Percentiles rank a stretch among this genome's conserved stretches.
Conservation (phyloP, 805 yeast species). For the Candida ficus region DNA sequence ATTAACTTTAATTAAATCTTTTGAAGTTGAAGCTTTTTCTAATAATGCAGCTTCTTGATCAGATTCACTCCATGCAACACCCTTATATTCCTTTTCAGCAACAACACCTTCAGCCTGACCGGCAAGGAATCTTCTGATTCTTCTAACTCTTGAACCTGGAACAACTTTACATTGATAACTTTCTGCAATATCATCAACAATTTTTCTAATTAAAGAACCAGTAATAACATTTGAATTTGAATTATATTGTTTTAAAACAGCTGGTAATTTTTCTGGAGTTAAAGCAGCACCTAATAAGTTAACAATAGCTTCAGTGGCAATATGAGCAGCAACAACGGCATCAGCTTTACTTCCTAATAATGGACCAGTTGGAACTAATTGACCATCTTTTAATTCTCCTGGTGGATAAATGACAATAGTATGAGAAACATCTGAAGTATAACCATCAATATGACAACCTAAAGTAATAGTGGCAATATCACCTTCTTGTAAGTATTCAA, state of each 20-base stretch:
- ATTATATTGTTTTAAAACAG: conserved; percentile 33
- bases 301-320: conserved; percentile 84
- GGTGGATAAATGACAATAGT: conserved; percentile 81
- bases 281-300: conserved; percentile 68
- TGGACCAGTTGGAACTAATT: conserved; percentile 62
- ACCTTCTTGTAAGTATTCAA: conserved; percentile 55
- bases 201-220: conserved; percentile 62
- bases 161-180: conserved; percentile 79
- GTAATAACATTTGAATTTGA: conserved; percentile 40
- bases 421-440: conserved; percentile 82
- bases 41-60: conserved; percentile 66
- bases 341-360: conserved; percentile 82
- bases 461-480: conserved; percentile 80
- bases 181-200: conserved; percentile 85
- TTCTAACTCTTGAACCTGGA: conserved; percentile 90
- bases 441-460: conserved; percentile 95
- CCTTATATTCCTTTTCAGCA: conserved; percentile 88
- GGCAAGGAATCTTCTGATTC: conserved; percentile 87
- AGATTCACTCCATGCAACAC: conserved; percentile 82
- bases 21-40: conserved; percentile 33
- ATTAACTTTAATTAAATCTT: conserved; percentile 37
- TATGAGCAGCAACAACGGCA: conserved; percentile 80
- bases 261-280: conserved; percentile 71
- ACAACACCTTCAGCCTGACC: conserved; percentile 94
- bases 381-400: conserved; percentile 35